Base-by-base conservation (phyloP, 768 basidiomycete species). In the Russula vinacea region DNA sequence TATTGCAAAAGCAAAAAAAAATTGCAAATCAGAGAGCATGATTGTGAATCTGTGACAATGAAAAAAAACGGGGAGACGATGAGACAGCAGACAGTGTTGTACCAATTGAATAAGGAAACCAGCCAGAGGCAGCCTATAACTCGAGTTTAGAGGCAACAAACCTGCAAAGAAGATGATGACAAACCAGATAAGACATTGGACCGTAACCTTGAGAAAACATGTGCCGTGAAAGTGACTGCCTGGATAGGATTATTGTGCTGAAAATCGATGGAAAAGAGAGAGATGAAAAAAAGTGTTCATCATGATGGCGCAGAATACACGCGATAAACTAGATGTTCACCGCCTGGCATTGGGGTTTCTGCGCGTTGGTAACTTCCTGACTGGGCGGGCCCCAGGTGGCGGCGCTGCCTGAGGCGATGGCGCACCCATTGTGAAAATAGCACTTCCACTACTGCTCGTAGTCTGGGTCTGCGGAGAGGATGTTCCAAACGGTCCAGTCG, bases 361-460 rank as follows among this genome's bases (percentile, higher is more conserved):
- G 13, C 74, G 73, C 44, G 47, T 74, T 7, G 75, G 75, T 54
- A 76, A 64, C 62, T 72, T 74, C 74, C 72, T 76, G 54, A 73
- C 64, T 17, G 50, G 69, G 16, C 75, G 71, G 9, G 37, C 42
- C 11, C 69, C 70, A 1, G 70, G 53, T 24, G 64, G 62, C 16
- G 64, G 42, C 10, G 64, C 49, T 4, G 65, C 45, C 60, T 70
- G 67, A 10, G 74, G 67, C 4, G 73, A 62, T 10, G 49, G 39
- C 1, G 75, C 58, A 2, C 74, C 75, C 56, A 75, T 73, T 11
- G 71, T 75, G 63, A 76, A 76, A 37, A 72, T 49, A 29, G 60
- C n/a, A 60, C 17, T 55, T 26, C 52, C 67, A n/a, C 51, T 40
- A 14, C 35, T 54, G 47, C 65, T 58, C 6, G 65, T 40, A 17